Conservation (phyloP, 2,329 filamentous ascomycete species). For the Neonectria coccinea region DNA sequence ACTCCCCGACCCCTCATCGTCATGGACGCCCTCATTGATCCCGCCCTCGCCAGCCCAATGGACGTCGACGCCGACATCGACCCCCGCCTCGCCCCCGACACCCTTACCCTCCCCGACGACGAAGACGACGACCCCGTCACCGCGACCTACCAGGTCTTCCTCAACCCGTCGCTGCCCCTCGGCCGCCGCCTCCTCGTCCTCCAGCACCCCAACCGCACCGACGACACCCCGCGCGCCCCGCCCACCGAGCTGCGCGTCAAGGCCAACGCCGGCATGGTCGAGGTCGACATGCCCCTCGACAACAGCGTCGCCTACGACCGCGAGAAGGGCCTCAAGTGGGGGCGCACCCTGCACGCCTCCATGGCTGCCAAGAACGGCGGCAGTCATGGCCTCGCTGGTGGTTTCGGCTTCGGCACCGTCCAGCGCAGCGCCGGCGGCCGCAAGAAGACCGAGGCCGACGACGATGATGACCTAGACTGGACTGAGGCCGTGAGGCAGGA, state of each 20-base stretch:
- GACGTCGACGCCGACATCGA: constrained; percentile 41
- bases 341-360: constrained; percentile 76
- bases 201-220: constrained; percentile 85
- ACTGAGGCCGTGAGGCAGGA: constrained; percentile 75
- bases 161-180: constrained; percentile 77
- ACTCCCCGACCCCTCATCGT: no score
- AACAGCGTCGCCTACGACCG: constrained; percentile 82
- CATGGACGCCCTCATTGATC: constrained; percentile 34
- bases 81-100: constrained; percentile 19
- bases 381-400: constrained; percentile 77
- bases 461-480: constrained; percentile 70
- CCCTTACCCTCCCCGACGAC: constrained; percentile 16
- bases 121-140: constrained; percentile 75
- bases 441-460: constrained; percentile 56
- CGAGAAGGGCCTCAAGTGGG: constrained; percentile 85
- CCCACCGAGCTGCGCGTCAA: constrained; percentile 86
- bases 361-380: constrained; percentile 71
- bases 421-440: constrained; percentile 53
- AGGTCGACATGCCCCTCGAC: constrained; percentile 90
- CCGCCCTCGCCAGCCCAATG: constrained; percentile 34
- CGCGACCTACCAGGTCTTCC: constrained; percentile 84
- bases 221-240: constrained; percentile 61
- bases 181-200: constrained; percentile 81
- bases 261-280: constrained; percentile 82
- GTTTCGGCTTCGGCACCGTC: constrained; percentile 72